Evolutionary conservation across 345 rosid species (phyloP), one percentile per base, ranked within the genome.

Genomic region (Camelina neglecta): DNA sequence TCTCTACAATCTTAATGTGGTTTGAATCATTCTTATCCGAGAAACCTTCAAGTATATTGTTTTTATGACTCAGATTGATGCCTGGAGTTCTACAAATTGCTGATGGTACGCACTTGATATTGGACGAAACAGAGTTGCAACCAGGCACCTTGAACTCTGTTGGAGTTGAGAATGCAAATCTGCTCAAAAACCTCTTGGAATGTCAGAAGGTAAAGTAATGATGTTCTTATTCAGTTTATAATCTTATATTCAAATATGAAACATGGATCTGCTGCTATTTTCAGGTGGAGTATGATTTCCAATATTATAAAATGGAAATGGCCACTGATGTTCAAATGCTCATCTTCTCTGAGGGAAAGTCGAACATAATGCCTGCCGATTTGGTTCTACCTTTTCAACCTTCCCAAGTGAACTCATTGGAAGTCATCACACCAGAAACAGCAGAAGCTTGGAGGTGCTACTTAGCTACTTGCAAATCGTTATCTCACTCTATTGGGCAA

Each of bases 221-320:
- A 11, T 26, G 11, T 35, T 42, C 15, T 38, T 50, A 67, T 69
- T 47, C 33, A 38, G 21, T 49, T 13, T 36, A 21, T 21, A 5
- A 8, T 45, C 67, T 18, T 18, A 39, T 24, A 42, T 36, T 55
- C 62, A 54, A 38, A 33, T 18, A 10, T 57, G 21, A 45, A 53
- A 53, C 5, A 56, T 21, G 11, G 33, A 41, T 47, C 44, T 29
- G 7, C 31, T 69, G 29, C 49, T 82, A 64, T 82, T 72, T 26
- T 51, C 87, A 92, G 99, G 92, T 92, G 48, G 96, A 86, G 62
- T 95, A 92, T 75, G 95, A 92, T 78, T 95, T 95, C 64, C 81
- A 85, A 72, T 95, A 85, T 83, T 90, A 92, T 65, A 88, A 89
- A 77, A 88, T 92, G 96, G 97, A 92, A 53, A 88, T 92, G 93